A percentile compares a stretch with the other conserved stretches of the same genome.
Conservation (phyloP, 805 yeast genomes). For the Ogataea ramenticola region DNA sequence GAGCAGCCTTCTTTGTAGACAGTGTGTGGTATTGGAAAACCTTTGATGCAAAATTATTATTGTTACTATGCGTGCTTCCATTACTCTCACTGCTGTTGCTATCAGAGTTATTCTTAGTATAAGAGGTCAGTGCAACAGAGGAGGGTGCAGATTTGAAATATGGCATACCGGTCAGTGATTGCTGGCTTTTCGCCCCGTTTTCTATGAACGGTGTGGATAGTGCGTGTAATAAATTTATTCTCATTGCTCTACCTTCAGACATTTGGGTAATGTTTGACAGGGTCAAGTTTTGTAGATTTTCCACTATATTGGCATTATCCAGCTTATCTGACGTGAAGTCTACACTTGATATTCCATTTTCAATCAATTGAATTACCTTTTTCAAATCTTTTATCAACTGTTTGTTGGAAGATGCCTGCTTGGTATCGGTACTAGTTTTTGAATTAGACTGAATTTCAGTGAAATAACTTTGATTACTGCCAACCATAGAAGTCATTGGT, state of each 20-base stretch:
- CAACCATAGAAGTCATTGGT: background rate
- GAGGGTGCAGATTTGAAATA: slow-evolving; percentile 17
- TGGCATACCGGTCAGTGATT: slow-evolving; percentile 18
- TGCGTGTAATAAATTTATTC: slow-evolving; percentile 48
- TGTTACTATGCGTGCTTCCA: slow-evolving; percentile 9
- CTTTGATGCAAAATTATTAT: background rate
- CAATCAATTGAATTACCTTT: slow-evolving; percentile 42
- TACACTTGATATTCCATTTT: slow-evolving; percentile 23
- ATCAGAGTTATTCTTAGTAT: slow-evolving; percentile 1
- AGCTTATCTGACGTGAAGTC: slow-evolving; percentile 17
- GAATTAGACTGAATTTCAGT: background rate
- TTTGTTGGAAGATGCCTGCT: background rate
- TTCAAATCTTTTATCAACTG: slow-evolving; percentile 35
- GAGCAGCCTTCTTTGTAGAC: slow-evolving; percentile 59
- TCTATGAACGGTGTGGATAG: slow-evolving; percentile 62
- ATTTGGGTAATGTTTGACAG: slow-evolving; percentile 31
- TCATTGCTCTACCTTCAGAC: slow-evolving; percentile 33
- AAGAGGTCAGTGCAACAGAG: slow-evolving; percentile 17
- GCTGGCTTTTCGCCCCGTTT: slow-evolving; percentile 3
- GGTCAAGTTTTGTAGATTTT: slow-evolving; percentile 52
- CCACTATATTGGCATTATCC: slow-evolving; percentile 35
- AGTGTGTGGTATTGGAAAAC: slow-evolving; percentile 44
- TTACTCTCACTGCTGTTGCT: slow-evolving; percentile 5
- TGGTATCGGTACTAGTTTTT: background rate
- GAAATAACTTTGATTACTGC: background rate